Base-by-base conservation (phyloP, 805 yeast species). In the Suhomyces prunicola region DNA sequence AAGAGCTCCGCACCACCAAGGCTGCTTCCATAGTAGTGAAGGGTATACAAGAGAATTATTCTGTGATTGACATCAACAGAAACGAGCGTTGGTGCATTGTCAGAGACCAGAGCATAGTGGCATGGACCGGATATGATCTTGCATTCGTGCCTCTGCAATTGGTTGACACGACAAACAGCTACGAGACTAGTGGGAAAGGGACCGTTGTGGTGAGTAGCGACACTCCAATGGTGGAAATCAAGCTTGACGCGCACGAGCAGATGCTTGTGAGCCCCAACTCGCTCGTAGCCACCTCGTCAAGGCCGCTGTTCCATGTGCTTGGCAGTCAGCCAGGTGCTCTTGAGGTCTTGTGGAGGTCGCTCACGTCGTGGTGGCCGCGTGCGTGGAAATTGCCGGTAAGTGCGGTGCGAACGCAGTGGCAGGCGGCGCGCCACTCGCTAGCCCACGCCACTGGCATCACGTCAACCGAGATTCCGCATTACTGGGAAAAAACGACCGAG, bases 101-200 rank as follows among this genome's bases (percentile, higher is more conserved):
- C 19, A 71, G 66, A 31, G 69, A 70, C 46, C 64, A 68, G 12
- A 65, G 64, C 50, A 54, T 80, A 9, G 65, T 79, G 10, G 81
- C 82, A 5, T 80, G 83, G 83, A 66, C 78, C 0, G 84, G 81
- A 0, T 72, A 67, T 47, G 61, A 66, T 46, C 56, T 77, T 19
- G 56, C 66, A 29, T 48, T 70, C 31, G 33, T 46, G 29, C 63
- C 66, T 10, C 33, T 50, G 10, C 48, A 50, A 12, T 46, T 62
- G 6, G 54, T 60, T 24, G 57, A 47, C 39, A 53, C 70, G 62
- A 61, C 59, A 63, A 26, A 55, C 54, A 55, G 72, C 64, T 48
- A 68, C 64, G 45, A 56, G 22, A 65, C 68, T 15, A 27, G 22
- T 5, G 82, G 82, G 0, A 66, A 66, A 17, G 83, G 83, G 0